Conservation (phyloP, 179 eudicot species). For the Silene vulgaris region DNA sequence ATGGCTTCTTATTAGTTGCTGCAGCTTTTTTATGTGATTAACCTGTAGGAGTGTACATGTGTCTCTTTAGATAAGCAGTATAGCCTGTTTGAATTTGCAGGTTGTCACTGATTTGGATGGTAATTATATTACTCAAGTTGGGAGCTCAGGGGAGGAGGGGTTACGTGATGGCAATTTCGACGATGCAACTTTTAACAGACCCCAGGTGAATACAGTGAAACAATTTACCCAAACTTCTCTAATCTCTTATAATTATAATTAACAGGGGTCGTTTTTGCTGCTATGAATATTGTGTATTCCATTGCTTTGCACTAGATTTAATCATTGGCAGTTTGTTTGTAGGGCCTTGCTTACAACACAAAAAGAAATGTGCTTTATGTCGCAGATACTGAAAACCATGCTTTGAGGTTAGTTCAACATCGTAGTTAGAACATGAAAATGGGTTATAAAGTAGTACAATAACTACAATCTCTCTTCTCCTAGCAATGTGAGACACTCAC, state of each 20-base stretch:
- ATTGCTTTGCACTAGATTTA: constrained; percentile 1
- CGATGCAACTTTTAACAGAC: constrained; percentile 81
- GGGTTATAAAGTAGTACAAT: too few species aligned
- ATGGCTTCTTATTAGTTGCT: not conserved
- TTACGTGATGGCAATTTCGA: constrained; percentile 87
- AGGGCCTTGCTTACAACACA: constrained; percentile 90
- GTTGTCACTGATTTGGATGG: constrained; percentile 95
- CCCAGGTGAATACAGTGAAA: constrained; percentile 52
- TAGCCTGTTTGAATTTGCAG: constrained; percentile 36
- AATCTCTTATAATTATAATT: not conserved
- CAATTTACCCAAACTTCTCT: constrained; percentile 1
- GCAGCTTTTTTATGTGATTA: not conserved
- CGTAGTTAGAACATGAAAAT: not conserved
- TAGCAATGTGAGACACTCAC: too few species aligned
- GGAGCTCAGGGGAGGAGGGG: constrained; percentile 93
- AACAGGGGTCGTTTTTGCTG: not conserved
- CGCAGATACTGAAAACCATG: constrained; percentile 98
- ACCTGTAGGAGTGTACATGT: not conserved
- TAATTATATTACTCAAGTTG: constrained; percentile 75
- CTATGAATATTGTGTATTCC: not conserved
- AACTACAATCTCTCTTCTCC: too few species aligned
- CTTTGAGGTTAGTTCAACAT: constrained; percentile 58
- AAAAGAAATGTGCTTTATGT: constrained; percentile 89
- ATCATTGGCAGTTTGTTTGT: constrained; percentile 19
- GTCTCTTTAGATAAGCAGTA: not conserved